Conservation (phyloP, 2,329 filamentous ascomycete genomes). For the Aureobasidium sp. region DNA sequence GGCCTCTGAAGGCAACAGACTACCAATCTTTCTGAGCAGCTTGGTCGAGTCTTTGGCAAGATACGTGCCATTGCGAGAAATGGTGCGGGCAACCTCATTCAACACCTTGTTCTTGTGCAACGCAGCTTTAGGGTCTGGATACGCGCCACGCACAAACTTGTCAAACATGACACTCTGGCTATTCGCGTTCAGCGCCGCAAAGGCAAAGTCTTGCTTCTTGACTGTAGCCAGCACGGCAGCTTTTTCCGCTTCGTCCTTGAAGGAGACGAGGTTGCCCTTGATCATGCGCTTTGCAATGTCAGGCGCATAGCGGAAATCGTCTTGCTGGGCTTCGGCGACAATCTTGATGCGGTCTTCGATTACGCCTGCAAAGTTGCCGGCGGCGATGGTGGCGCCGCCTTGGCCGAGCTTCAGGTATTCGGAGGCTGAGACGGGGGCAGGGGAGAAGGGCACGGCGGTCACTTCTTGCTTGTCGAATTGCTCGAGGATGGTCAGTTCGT, state of each 20-base stretch:
- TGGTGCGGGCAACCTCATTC: constrained; percentile 20
- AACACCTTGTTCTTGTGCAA: constrained; percentile 21
- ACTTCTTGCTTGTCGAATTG: constrained; percentile 19
- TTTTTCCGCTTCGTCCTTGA: constrained; percentile 20
- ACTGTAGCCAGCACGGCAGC: constrained; percentile 16
- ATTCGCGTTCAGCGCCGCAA: constrained; percentile 15
- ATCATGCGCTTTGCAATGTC: constrained; percentile 21
- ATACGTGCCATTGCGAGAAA: constrained; percentile 23
- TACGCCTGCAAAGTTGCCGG: constrained; percentile 23
- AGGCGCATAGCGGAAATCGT: constrained; percentile 18
- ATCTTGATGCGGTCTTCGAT: constrained; percentile 23
- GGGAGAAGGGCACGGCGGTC: constrained; percentile 17
- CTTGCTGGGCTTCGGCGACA: constrained; percentile 19
- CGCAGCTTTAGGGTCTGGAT: constrained; percentile 19
- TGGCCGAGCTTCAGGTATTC: constrained; percentile 20
- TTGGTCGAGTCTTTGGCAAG: constrained; percentile 24
- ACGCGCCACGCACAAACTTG: constrained; percentile 23
- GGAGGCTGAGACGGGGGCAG: constrained; percentile 12
- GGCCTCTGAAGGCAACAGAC: constrained; percentile 13
- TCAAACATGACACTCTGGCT: constrained; percentile 19
- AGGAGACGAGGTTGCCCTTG: constrained; percentile 19
- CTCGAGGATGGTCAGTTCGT: constrained; percentile 19
- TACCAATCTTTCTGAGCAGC: constrained; percentile 28
- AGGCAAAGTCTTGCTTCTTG: constrained; percentile 16
- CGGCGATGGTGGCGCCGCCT: constrained; percentile 23